Base-by-base conservation (phyloP, 768 basidiomycete species). In the Mrakia blollopis region DNA sequence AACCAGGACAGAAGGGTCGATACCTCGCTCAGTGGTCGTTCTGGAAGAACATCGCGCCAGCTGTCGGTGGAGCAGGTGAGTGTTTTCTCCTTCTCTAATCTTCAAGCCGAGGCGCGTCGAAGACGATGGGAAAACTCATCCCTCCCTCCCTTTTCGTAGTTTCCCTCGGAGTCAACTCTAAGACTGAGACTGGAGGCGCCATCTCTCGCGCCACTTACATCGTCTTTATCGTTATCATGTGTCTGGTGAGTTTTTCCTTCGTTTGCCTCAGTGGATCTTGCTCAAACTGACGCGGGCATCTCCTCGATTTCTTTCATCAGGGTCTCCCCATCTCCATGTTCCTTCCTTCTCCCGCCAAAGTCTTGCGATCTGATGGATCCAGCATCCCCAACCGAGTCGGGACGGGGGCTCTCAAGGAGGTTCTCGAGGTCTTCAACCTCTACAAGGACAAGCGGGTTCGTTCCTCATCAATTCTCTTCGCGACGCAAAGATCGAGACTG, bases 151-250 rank as follows among this genome's bases (percentile, higher is more conserved):
- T 50, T 7, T 50, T 21, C 47, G 47, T 18, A 50, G 57, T 57
- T 11, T 57, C 57, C 23, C 57, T 57, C 57, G 57, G 57, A n/a
- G 57, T 57, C 57, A 57, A 57, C 28, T 25, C 57, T 0, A 25
- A 57, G 25, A 57, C 57, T 1, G 18, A 10, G 28, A 57, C 57
- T 28, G 57, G 57, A 57, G 57, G 57, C 10, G 57, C 57, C 57
- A 57, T 57, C 8, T 63, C 62, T 2, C 3, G 10, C 25, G 71
- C 32, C 0, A 74, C 73, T 5, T 75, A 69, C 57, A 75, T 75
- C 32, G 52, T 75, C n/a, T 75, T 75, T 37, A 75, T 75, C 54
- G 74, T 70, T 25, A 75, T 75, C 57, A 75, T 69, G 67, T 54
- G 52, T 52, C 47, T 75, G 23, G 74, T 50, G 47, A 50, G 47